phyloP scores from a whole-genome alignment of 129 eudicot species.

The Arctium lappa region DNA sequence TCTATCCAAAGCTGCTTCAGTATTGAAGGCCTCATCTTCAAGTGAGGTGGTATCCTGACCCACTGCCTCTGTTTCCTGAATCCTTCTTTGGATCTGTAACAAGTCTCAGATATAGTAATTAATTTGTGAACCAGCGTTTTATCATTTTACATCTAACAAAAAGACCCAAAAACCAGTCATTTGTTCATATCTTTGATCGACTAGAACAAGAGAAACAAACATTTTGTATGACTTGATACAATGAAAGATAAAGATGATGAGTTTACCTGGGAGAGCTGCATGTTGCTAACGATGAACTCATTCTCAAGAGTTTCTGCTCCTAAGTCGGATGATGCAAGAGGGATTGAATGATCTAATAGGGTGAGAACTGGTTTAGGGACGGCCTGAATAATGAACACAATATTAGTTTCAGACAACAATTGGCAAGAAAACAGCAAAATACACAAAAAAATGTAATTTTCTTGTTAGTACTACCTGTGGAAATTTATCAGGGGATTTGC shows the following conservation, averaged over 20 bases:
- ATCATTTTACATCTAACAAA: not conserved
- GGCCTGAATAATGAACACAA: slow-evolving; percentile 39
- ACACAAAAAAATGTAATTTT: not conserved
- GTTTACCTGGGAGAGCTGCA: slow-evolving; percentile 66
- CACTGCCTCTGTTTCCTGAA: slow-evolving; percentile 54
- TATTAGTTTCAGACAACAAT: not conserved
- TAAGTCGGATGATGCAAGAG: slow-evolving; percentile 93
- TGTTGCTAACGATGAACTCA: slow-evolving; percentile 69
- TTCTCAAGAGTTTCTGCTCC: slow-evolving; percentile 93
- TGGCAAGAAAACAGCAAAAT: not conserved
- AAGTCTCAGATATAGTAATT: not conserved
- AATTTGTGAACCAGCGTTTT: not conserved
- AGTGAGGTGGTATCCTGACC: slow-evolving; percentile 62
- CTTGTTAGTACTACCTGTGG: slow-evolving; percentile 62
- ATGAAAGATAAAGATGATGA: not conserved
- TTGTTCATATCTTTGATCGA: not conserved
- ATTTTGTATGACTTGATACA: not conserved
- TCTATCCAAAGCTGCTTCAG: slow-evolving; percentile 84
- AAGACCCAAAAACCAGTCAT: not conserved
- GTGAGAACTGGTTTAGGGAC: slow-evolving; percentile 82
- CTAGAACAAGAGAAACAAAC: not conserved
- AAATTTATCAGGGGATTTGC: slow-evolving; percentile 88
- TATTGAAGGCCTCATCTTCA: slow-evolving; percentile 77
- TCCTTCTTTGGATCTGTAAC: slow-evolving; percentile 74
- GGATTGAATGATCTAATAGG: slow-evolving; percentile 76